Evolutionary conservation across 164 flowering plant genomes (phyloP), one percentile per base, ranked within the genome.

Genomic region (Santalum album): DNA sequence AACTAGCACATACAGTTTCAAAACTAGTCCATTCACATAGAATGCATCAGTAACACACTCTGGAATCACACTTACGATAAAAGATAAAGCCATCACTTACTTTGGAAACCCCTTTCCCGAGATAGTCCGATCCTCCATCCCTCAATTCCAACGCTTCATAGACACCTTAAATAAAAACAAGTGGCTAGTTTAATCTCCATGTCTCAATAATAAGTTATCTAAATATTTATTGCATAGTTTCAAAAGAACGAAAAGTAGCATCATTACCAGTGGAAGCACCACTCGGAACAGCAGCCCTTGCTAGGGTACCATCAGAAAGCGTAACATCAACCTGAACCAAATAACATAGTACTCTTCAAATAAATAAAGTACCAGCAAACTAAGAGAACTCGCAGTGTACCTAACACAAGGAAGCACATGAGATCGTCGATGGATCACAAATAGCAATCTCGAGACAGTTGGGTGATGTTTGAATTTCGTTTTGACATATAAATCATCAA

Each of bases 271-370:
- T 79, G 1, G 87, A 81, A 20, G 80, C 84, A 54, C 87, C 87
- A 46, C 87, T 81, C 2, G 87, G 87, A 39, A 81, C 84, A 36
- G 87, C 87, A 64, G 84, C 87, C 65, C 84, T 75, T 6, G 71
- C 69, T 6, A 59, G 21, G n/a, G 64, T 65, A 22, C 83, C 83
- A 67, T 78, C 74, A 19, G 59, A 58, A 10, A 75, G 59, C 24
- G 17, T 29, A 46, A 73, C 21, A 62, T 80, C 85, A 53, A 68
- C 82, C 85, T 80, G 60, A 55, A 68, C 0, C 23, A 25, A n/a
- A n/a, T n/a, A n/a, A n/a, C n/a, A n/a, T n/a, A n/a, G n/a, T n/a
- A n/a, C n/a, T n/a, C n/a, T n/a, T n/a, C n/a, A n/a, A n/a, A n/a
- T n/a, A n/a, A n/a, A n/a, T n/a, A n/a, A n/a, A n/a, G n/a, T n/a